Base-by-base conservation (phyloP, 305 asterid species). In the Lippia alba region DNA sequence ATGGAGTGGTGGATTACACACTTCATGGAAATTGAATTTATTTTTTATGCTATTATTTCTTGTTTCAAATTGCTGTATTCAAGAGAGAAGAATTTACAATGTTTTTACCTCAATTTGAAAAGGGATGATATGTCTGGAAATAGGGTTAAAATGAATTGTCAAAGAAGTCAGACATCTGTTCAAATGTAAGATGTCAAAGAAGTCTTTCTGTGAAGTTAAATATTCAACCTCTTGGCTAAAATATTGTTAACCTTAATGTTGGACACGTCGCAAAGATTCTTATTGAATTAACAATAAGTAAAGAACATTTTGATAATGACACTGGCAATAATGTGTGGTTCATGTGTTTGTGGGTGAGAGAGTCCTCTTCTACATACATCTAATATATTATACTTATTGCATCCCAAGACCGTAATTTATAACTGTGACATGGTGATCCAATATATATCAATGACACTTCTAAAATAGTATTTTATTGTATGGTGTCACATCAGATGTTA, bases 1-100 rank as follows among this genome's bases (percentile, higher is more conserved):
- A 48, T 24, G 69, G n/a, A 40, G 40, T 61, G 76, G 76, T 71
- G 76, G 69, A 34, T 19, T 10, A 10, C 70, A 66, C 71, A 66
- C 36, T 14, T 17, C 1, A 24, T 36, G 5, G 41, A 36, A 36
- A 4, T 36, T 36, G 41, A 36, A 36, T 4, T 36, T 4, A 5
- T 36, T 1, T 36, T 2, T 8, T 10, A 1, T 46, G 15, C n/a
- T 46, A 16, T 46, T 46, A 46, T 46, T 14, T 14, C 30, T 24
- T 24, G 30, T 46, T 46, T 46, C 14, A 46, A 46, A 46, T 14
- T 24, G 30, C 3, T 24, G 1, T 24, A 24, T 24, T 24, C 3
- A 24, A 24, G 30, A 24, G 30, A 24, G 3, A 24, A 3, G 30
- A 24, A 24, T 24, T 24, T 24, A 24, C 30, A 24, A 24, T 24